Evolutionary conservation across 2,329 filamentous ascomycete species (phyloP).

Genomic region (Fusarium brevicatenulatum): DNA sequence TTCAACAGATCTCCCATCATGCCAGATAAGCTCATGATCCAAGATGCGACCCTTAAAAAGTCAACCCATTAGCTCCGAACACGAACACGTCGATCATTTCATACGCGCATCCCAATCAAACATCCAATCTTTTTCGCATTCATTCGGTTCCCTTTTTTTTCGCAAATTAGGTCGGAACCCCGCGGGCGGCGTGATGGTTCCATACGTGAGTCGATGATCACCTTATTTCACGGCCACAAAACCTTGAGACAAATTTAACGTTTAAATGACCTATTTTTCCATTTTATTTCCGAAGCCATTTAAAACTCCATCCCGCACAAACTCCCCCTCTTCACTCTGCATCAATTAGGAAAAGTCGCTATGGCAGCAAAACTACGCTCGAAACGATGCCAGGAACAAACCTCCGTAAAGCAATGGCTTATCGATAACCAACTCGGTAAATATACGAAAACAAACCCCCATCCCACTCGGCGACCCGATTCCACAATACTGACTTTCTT

Average conservation of each 20-base stretch:
- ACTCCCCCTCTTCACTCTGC: fast-evolving
- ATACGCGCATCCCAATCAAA: not conserved
- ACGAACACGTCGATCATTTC: constrained; percentile 6
- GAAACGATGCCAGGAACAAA: not conserved
- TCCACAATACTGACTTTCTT: constrained; percentile 18
- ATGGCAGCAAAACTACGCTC: constrained; percentile 2
- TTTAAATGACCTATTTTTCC: not conserved
- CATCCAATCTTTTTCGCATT: constrained; percentile 1
- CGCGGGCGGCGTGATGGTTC: constrained; percentile 4
- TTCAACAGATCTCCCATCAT: not conserved
- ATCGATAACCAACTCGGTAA: constrained; percentile 25
- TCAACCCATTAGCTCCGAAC: not conserved
- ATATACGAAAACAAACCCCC: not conserved
- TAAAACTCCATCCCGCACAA: not conserved
- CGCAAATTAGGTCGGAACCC: not conserved
- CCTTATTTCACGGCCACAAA: not conserved
- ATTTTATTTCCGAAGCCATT: not conserved
- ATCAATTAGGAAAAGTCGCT: not conserved
- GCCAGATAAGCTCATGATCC: not conserved
- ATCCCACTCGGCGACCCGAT: not conserved
- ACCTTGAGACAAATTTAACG: not conserved
- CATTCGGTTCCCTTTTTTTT: not conserved
- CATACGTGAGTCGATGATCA: constrained; percentile 8
- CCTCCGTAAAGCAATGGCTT: constrained; percentile 17
- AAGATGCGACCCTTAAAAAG: not conserved